A percentile compares a stretch with the other conserved stretches of the same genome.
These are phyloP conservation scores for Diospyros kaki DNA, from an alignment of 148 eudicot species.

Conservation along the genomic window DNA sequence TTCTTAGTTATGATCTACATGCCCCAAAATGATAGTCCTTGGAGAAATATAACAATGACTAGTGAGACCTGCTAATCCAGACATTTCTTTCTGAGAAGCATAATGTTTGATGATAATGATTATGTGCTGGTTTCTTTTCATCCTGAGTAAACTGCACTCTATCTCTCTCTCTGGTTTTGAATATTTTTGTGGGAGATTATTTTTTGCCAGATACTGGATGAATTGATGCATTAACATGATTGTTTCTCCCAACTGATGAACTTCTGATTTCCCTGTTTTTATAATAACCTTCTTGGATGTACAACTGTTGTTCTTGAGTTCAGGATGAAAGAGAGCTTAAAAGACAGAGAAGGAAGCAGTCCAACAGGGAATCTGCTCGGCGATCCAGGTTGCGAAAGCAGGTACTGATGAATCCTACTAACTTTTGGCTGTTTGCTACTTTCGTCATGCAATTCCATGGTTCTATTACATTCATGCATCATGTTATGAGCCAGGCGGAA, in stretches of 20 bases:
- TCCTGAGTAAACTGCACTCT: neutral
- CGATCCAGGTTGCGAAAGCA: constrained; percentile 94
- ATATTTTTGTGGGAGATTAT: neutral
- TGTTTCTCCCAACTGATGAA: neutral
- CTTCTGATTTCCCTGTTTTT: neutral
- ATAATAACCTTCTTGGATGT: neutral
- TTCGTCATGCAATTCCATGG: neutral
- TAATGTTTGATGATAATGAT: neutral
- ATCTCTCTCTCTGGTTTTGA: neutral
- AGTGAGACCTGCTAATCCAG: neutral
- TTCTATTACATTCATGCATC: neutral
- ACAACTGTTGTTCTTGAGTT: constrained; percentile 12
- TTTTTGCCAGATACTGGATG: neutral
- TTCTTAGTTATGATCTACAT: no score
- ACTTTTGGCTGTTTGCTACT: constrained; percentile 1
- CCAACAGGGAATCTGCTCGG: constrained; percentile 97
- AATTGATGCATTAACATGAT: neutral
- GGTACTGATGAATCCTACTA: constrained; percentile 32
- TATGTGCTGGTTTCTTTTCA: neutral
- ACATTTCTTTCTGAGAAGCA: neutral
- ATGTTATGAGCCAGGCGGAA: constrained; percentile 54
- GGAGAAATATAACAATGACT: no score
- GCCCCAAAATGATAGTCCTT: no score
- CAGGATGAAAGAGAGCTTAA: constrained; percentile 98
- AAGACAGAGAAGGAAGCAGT: constrained; percentile 94